Base-by-base conservation (phyloP, 179 eudicot genomes). In the Monotropa hypopitys region DNA sequence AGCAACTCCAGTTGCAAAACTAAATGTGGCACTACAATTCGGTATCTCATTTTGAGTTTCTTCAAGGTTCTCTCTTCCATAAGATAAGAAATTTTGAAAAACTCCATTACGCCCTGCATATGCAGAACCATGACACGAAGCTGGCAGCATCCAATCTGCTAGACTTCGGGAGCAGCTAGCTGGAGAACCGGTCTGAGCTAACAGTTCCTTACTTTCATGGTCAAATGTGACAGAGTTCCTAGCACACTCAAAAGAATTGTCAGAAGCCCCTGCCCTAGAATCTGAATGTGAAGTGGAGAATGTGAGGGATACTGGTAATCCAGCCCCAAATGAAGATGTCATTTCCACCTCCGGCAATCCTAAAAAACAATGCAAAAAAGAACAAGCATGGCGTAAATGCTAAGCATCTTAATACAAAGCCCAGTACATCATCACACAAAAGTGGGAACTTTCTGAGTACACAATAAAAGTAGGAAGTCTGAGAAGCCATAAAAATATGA, bases 211-310 rank as follows among this genome's bases (percentile, higher is more conserved):
- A 70, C 70, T 79, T 72, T 47, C 79, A 65, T 57, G 43, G 40
- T 75, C 78, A 70, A 49, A 50, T 56, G 23, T 61, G 56, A 47
- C 18, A 71, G 83, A 68, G 35, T 77, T 83, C 69, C 74, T 78
- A 13, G 61, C 54, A n/a, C 78, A 81, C 13, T 82, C 83, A 42
- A 67, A 68, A 11, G 83, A 80, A 63, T 80, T 77, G 62, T 81
- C 82, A 21, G 84, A 78, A 65, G 74, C 43, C 26, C 77, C 83
- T 10, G 61, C 38, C 78, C 71, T 74, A 72, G 80, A 73, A 75
- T 82, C 84, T 65, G 80, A 78, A 76, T 50, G 70, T 38, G 84
- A 75, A 57, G 77, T 59, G 21, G 80, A 79, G 15, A 75, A 47
- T 5, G 50, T 51, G 72, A 35, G 63, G 66, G 78, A 49, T 46